Conservation (phyloP, 2,329 filamentous ascomycete genomes). For the Trichoderma citrinoviride region DNA sequence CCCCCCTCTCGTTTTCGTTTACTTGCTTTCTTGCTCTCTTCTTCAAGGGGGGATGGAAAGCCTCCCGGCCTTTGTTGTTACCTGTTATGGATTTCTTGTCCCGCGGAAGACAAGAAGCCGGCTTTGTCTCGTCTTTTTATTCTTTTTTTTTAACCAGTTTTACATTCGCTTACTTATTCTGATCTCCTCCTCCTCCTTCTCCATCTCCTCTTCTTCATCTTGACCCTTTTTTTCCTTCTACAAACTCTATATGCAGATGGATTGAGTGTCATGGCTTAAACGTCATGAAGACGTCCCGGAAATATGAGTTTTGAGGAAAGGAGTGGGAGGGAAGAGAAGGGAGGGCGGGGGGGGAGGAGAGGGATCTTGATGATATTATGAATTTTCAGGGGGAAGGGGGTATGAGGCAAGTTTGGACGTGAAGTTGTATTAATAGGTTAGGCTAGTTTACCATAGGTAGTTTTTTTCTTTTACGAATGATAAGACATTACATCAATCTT, state of each 20-base stretch:
- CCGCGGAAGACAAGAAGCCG: neutral
- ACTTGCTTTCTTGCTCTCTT: too few species aligned
- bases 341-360: too few species aligned
- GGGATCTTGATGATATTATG: slow-evolving; percentile 8
- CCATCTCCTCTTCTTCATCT: too few species aligned
- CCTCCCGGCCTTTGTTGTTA: neutral
- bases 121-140: slow-evolving; percentile 1
- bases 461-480: slow-evolving; percentile 13
- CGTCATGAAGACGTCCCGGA: too few species aligned
- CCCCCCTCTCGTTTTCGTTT: neutral
- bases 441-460: neutral
- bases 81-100: neutral
- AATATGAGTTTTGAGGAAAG: too few species aligned
- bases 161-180: slow-evolving; percentile 9
- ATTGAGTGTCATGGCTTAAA: too few species aligned
- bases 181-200: neutral
- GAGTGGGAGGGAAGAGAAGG: neutral
- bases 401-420: neutral
- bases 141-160: neutral
- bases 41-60: neutral
- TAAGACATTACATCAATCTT: slow-evolving; percentile 18
- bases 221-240: too few species aligned
- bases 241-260: neutral
- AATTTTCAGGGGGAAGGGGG: neutral
- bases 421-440: slow-evolving; percentile 15